phyloP scores from a whole-genome alignment of 148 eudicot species.

The Chenopodium suecicum region DNA sequence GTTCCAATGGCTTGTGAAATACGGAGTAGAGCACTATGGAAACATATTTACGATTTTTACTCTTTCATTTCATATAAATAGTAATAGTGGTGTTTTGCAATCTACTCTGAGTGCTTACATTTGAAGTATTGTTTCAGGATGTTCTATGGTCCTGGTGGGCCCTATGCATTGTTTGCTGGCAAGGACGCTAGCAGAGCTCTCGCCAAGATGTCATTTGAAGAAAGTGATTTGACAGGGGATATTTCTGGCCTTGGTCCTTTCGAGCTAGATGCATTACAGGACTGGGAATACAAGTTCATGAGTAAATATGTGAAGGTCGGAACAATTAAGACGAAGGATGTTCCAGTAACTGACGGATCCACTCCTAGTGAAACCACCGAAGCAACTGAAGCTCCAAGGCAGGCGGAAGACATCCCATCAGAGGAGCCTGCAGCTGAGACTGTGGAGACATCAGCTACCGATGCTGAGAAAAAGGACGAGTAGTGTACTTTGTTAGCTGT shows the following conservation, averaged over 20 bases:
- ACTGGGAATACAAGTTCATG: slow-evolving; percentile 99
- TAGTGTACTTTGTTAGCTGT: slow-evolving; percentile 17
- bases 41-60: not conserved
- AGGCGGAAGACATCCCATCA: slow-evolving; percentile 20
- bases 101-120: not conserved
- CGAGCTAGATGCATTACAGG: slow-evolving; percentile 91
- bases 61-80: not conserved
- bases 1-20: not conserved
- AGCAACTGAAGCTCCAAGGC: slow-evolving; percentile 25
- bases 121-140: slow-evolving; percentile 46
- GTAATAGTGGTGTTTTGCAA: not conserved
- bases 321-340: slow-evolving; percentile 50
- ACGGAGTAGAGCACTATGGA: not conserved
- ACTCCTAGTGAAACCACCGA: slow-evolving; percentile 30
- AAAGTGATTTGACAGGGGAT: slow-evolving; percentile 79
- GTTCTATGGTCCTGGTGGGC: slow-evolving; percentile 99
- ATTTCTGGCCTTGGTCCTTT: slow-evolving; percentile 78
- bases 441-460: slow-evolving; percentile 25
- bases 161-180: slow-evolving; percentile 91
- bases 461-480: slow-evolving; percentile 45
- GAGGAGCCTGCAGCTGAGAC: slow-evolving; percentile 29
- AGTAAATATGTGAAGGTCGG: slow-evolving; percentile 94
- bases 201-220: slow-evolving; percentile 98
- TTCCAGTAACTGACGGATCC: slow-evolving; percentile 42
- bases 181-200: slow-evolving; percentile 96